Base-by-base conservation (phyloP, 768 basidiomycete species). In the Coprinopsis marcescibilis region DNA sequence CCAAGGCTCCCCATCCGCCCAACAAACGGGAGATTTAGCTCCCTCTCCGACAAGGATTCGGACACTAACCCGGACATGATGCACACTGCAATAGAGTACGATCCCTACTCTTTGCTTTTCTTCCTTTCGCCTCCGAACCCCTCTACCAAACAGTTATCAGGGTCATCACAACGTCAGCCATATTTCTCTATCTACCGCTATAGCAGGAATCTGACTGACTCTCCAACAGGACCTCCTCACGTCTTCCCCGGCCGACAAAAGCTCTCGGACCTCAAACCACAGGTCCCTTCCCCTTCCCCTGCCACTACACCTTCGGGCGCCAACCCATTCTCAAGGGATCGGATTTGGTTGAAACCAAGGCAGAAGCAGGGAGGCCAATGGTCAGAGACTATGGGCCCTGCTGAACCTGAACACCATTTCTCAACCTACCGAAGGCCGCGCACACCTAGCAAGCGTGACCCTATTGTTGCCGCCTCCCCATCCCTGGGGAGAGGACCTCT, bases 61-160 rank as follows among this genome's bases (percentile, higher is more conserved):
- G n/a, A n/a, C n/a, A n/a, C n/a, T n/a, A n/a, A 69, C 14, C 80
- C 81, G 25, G 83, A 83, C 21, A 70, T 72, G 53, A 85, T 87
- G 83, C 83, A 83, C 49, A 87, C 85, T 15, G 85, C 85, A 30
- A 77, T 85, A 38, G 85, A 86, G 62, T 74, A 76, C 46, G 80
- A 76, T 45, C 71, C 74, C 11, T 80, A 77, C 55, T 73, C 76
- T 14, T 79, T 78, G 1, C 74, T 76, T 45, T 80, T 76, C 53
- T 80, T 74, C 54, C 63, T 79, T 44, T 66, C 68, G 45, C 73
- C 71, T 29, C 68, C 75, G n/a, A n/a, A n/a, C 2, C 60, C 66
- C 29, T 69, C 71, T 57, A 57, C 56, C 20, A 69, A 67, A 54
- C 60, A 63, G 62, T 65, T 57, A 52, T 55, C 57, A 48, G 55